A percentile compares a stretch with the other conserved stretches of the same genome.
Evolutionary conservation across 805 yeast genomes (phyloP).

Genomic region (Teunomyces stri): DNA sequence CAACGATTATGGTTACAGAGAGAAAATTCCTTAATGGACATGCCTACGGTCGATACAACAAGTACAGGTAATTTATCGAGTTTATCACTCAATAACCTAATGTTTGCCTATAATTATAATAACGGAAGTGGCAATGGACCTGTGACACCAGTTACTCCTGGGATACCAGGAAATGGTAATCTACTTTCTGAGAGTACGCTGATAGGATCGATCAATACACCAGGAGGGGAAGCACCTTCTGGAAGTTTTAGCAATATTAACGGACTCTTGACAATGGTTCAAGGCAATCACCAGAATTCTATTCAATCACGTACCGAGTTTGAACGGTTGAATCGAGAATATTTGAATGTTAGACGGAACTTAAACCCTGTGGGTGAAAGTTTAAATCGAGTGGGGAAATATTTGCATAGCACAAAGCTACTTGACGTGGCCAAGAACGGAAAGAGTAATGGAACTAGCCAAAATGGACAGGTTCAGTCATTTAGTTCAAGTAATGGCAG

Average conservation of each 20-base stretch:
- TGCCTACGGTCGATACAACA: constrained; percentile 33
- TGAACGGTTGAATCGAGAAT: constrained; percentile 75
- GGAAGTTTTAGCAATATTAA: constrained; percentile 20
- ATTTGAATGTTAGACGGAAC: constrained; percentile 64
- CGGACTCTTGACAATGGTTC: constrained; percentile 28
- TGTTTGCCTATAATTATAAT: constrained; percentile 34
- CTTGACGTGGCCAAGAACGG: constrained; percentile 23
- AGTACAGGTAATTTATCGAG: constrained; percentile 36
- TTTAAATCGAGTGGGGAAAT: constrained; percentile 46
- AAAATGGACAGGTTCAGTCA: constrained; percentile 1
- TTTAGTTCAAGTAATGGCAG: constrained; percentile 21
- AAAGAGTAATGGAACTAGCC: constrained; percentile 3
- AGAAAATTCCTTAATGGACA: constrained; percentile 66
- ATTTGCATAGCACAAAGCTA: constrained; percentile 14
- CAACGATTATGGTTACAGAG: constrained; percentile 82
- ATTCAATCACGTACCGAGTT: constrained; percentile 70
- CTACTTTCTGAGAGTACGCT: background rate
- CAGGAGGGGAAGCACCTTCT: constrained; percentile 4
- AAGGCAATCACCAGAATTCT: constrained; percentile 39
- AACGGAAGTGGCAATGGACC: background rate
- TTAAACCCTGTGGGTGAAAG: constrained; percentile 69
- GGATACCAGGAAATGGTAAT: background rate
- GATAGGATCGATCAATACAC: background rate
- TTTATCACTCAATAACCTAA: constrained; percentile 36
- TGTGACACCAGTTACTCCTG: background rate